These are phyloP conservation scores for Babjeviella inositovora DNA, from an alignment of 805 yeast genomes.

Conservation along the genomic window DNA sequence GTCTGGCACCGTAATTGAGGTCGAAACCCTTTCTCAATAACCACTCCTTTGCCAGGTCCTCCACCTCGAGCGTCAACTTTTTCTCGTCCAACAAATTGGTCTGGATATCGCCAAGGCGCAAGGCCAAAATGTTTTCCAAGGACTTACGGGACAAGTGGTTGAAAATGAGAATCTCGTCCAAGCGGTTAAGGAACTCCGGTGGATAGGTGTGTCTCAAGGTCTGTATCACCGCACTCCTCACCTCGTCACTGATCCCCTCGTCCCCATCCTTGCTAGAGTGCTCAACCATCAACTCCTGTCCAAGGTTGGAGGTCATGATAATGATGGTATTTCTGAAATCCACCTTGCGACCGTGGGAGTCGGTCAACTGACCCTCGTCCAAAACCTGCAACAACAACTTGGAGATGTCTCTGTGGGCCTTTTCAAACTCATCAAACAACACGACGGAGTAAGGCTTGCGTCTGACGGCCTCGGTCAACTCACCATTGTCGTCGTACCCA, in stretches of 20 bases:
- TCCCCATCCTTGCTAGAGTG: no score
- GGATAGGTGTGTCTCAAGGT: slow-evolving; percentile 63
- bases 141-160: slow-evolving; percentile 74
- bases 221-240: slow-evolving; percentile 46
- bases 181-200: slow-evolving; percentile 89
- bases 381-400: slow-evolving; percentile 81
- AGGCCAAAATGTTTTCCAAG: slow-evolving; percentile 67
- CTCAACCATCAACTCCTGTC: slow-evolving; percentile 77
- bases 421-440: slow-evolving; percentile 90
- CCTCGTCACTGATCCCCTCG: slow-evolving; percentile 16
- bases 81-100: slow-evolving; percentile 69
- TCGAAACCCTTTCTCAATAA: slow-evolving; percentile 81
- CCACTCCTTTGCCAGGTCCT: slow-evolving; percentile 59
- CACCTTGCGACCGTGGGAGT: slow-evolving; percentile 85
- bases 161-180: slow-evolving; percentile 88
- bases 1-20: slow-evolving; percentile 89
- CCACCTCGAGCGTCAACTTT: slow-evolving; percentile 25
- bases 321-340: slow-evolving; percentile 91
- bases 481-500: slow-evolving; percentile 93
- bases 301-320: slow-evolving; percentile 94
- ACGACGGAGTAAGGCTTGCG: slow-evolving; percentile 91
- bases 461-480: slow-evolving; percentile 89
- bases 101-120: slow-evolving; percentile 69
- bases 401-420: slow-evolving; percentile 93
- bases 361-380: slow-evolving; percentile 91